Conservation (phyloP, 805 yeast species). For the Saturnispora serradocipensis region DNA sequence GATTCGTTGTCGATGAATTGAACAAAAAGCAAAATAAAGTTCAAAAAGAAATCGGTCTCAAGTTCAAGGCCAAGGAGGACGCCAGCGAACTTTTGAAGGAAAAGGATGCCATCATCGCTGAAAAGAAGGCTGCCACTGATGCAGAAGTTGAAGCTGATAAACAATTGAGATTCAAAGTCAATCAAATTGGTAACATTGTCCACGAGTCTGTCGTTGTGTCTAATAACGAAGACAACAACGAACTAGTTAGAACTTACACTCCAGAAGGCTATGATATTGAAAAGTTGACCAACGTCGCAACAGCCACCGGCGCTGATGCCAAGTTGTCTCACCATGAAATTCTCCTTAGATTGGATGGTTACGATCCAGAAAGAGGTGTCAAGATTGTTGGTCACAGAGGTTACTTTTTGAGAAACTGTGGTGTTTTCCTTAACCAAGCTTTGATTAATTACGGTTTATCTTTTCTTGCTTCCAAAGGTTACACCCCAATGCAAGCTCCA, state of each 20-base stretch:
- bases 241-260: conserved; percentile 76
- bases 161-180: conserved; percentile 68
- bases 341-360: conserved; percentile 88
- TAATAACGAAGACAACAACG: conserved; percentile 84
- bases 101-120: conserved; percentile 64
- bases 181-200: conserved; percentile 86
- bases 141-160: conserved; percentile 75
- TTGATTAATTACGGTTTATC: conserved; percentile 90
- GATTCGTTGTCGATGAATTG: conserved; percentile 82
- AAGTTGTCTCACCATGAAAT: conserved; percentile 91
- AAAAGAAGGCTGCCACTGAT: conserved; percentile 57
- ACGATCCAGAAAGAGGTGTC: conserved; percentile 98
- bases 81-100: conserved; percentile 73
- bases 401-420: conserved; percentile 86
- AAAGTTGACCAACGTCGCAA: conserved; percentile 54
- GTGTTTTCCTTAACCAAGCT: conserved; percentile 97
- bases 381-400: conserved; percentile 98
- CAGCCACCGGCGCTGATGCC: conserved; percentile 72
- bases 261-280: conserved; percentile 52
- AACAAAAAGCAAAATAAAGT: conserved; percentile 83
- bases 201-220: conserved; percentile 87
- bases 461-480: conserved; percentile 65
- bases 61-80: conserved; percentile 92
- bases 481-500: conserved; percentile 92
- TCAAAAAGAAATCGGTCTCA: conserved; percentile 88